These are phyloP conservation scores for Vitis hybrid DNA, from an alignment of 177 flowering plant genomes.

Conservation along the genomic window DNA sequence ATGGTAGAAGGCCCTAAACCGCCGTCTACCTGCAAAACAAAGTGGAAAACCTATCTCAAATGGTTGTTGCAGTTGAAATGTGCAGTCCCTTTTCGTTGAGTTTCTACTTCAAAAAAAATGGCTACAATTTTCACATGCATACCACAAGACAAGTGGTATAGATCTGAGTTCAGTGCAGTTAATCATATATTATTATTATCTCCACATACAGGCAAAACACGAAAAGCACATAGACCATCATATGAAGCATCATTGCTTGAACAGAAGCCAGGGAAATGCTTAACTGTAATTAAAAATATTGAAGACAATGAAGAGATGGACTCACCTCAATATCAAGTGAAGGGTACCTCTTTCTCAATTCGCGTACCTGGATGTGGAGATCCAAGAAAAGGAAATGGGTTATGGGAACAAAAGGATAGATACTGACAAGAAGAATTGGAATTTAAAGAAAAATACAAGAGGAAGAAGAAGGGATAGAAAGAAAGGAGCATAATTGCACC, in stretches of 20 bases:
- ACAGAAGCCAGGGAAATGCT: neutral
- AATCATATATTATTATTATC: too few relatives aligned
- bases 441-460: neutral
- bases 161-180: too few relatives aligned
- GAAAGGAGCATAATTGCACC: slow-evolving; percentile 34
- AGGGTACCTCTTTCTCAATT: slow-evolving; percentile 81
- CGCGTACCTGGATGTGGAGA: slow-evolving; percentile 74
- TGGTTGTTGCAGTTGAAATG: neutral
- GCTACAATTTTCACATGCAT: too few relatives aligned
- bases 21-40: slow-evolving; percentile 80
- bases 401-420: slow-evolving; percentile 3
- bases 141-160: too few relatives aligned
- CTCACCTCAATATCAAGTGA: slow-evolving; percentile 91
- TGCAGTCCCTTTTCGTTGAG: neutral
- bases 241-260: neutral
- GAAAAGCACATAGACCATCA: too few relatives aligned
- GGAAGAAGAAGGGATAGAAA: neutral
- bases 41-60: neutral
- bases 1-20: slow-evolving; percentile 95
- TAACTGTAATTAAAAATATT: neutral
- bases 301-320: neutral
- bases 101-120: too few relatives aligned
- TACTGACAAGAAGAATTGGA: neutral
- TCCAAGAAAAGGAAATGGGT: slow-evolving; percentile 12
- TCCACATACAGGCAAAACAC: too few relatives aligned